Base-by-base conservation (phyloP, 228 moss, liverwort and hornwort genomes). In the Sphagnum magellanicum region DNA sequence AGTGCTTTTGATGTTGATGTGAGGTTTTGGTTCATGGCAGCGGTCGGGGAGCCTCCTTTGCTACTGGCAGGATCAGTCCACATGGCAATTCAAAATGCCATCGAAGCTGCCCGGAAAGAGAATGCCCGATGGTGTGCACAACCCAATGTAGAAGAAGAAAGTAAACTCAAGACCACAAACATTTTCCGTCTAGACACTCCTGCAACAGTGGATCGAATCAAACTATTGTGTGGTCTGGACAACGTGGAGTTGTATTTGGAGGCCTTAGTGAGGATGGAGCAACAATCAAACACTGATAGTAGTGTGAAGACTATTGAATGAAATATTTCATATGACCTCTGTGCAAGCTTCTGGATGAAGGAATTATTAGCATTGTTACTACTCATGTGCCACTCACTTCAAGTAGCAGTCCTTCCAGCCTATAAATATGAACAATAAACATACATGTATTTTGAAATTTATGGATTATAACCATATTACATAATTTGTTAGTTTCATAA, bases 21-120 rank as follows among this genome's bases (percentile, higher is more conserved):
- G 32, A 32, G 32, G 32, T 32, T 32, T 32, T 32, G 32, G 32
- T 32, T 32, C 67, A 48, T 77, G 32, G 63, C 82, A 95, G 92
- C 85, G 49, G 77, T 85, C 0, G 92, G 90, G 1, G 90, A 95
- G 50, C 84, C 92, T 17, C 92, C 90, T 0, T 0, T 87, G 51
- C 63, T 92, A 6, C 65, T 92, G 46, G 82, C 89, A 17, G 81
- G 82, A 15, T 79, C 74, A 12, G 72, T 92, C 5, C 87, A 78
- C 61, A 78, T 72, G 6, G 87, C 89, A 6, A 73, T 90, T 52
- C 76, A 82, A 9, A 70, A 63, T 64, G 92, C 90, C 5, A 79
- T 95, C 53, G 49, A 8, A 16, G 75, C 81, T 0, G 92, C 92
- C 46, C 73, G 87, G 10, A 74, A 77, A 51, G 90, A 95, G 49